phyloP scores from a whole-genome alignment of 768 basidiomycete genomes.

The Suillus variegatus region DNA sequence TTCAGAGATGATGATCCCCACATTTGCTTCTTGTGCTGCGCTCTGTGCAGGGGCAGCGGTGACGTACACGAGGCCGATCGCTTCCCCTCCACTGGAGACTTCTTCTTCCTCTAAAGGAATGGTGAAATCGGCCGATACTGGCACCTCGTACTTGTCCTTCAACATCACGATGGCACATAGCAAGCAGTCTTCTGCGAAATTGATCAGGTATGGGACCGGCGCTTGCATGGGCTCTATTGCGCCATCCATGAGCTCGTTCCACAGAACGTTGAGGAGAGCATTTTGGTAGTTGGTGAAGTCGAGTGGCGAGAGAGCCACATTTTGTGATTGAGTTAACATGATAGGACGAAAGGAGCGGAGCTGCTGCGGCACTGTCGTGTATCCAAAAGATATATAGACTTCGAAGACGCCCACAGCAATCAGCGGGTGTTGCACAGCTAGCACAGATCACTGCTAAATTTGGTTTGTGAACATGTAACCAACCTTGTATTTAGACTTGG shows the following conservation, averaged over 20 bases:
- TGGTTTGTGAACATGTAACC: too few relatives aligned
- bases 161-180: slow-evolving; percentile 25
- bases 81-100: not conserved
- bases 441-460: not conserved
- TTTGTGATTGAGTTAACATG: not conserved
- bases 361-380: not conserved
- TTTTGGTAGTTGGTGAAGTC: not conserved
- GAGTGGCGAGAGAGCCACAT: not conserved
- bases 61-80: slow-evolving; percentile 31
- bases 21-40: slow-evolving; percentile 45
- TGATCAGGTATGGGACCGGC: slow-evolving; percentile 18
- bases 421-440: not conserved
- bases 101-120: not conserved
- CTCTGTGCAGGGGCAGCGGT: slow-evolving; percentile 18
- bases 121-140: not conserved
- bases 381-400: not conserved
- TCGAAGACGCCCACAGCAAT: not conserved
- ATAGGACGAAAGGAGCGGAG: not conserved
- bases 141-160: not conserved
- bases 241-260: slow-evolving; percentile 22
- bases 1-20: slow-evolving; percentile 53
- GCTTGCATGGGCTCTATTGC: slow-evolving; percentile 32
- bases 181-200: slow-evolving; percentile 32
- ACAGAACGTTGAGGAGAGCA: slow-evolving; percentile 12
- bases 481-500: not conserved